Percentiles rank a stretch among this genome's conserved stretches.
These are phyloP conservation scores for Hanseniaspora pseudoguilliermondii DNA, from an alignment of 805 yeast genomes.

Conservation along the genomic window DNA sequence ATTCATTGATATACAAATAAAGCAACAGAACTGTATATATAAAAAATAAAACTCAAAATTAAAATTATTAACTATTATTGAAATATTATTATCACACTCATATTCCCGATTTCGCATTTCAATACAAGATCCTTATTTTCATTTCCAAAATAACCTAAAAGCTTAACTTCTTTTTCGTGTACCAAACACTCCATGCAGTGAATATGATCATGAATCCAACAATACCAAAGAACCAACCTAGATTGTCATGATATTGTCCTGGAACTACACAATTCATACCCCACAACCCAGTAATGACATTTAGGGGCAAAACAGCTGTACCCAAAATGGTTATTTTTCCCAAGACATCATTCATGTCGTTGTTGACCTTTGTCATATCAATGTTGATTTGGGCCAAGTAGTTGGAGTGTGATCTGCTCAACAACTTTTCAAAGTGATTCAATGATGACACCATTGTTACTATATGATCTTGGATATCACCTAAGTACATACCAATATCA, in stretches of 20 bases:
- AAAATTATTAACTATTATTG: no score
- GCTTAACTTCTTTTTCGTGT: constrained; percentile 36
- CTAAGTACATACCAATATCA: constrained; percentile 87
- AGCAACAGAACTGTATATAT: no score
- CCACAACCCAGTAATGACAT: constrained; percentile 93
- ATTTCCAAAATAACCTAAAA: constrained; percentile 15
- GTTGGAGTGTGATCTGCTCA: constrained; percentile 91
- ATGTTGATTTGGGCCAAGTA: constrained; percentile 93
- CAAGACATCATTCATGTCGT: constrained; percentile 90
- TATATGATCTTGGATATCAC: constrained; percentile 95
- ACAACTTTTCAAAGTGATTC: constrained; percentile 84
- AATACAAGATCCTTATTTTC: background rate
- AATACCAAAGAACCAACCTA: constrained; percentile 55
- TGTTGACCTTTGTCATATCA: constrained; percentile 93
- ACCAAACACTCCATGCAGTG: constrained; percentile 36
- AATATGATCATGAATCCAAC: constrained; percentile 34
- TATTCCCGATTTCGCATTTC: no score
- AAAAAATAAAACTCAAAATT: no score
- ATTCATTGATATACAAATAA: no score
- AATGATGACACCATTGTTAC: constrained; percentile 93
- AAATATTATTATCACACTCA: no score
- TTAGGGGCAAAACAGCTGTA: constrained; percentile 88
- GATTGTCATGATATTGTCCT: constrained; percentile 59
- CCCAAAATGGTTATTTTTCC: constrained; percentile 89
- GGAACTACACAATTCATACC: constrained; percentile 98